Evolutionary conservation across 2,329 filamentous ascomycete species (phyloP), one percentile per base, ranked within the genome.

Genomic region (Pyricularia grisea): DNA sequence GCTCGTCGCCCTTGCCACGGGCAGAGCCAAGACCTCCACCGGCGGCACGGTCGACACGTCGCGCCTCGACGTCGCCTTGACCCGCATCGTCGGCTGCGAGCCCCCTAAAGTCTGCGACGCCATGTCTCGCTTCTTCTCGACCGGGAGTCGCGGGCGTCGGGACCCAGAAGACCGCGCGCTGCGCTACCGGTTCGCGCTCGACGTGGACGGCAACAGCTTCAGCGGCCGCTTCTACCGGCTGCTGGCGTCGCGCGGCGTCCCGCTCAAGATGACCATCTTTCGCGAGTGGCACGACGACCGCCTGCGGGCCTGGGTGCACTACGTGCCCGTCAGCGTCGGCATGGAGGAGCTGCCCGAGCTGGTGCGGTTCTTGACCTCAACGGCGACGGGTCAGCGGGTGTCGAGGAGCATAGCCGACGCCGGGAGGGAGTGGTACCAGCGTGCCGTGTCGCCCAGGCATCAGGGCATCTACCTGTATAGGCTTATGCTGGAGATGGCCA

Each of bases 401-500:
- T 87, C 84, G 0, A 76, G 77, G 27, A 75, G 79, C 27, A 84
- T 90, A 71, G 87, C 87, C 1, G 79, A 83, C 65, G 75, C 78
- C 14, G 86, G 88, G 0, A 79, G 80, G 9, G 78, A 81, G 4
- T 90, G 87, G 88, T 83, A 82, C 66, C 73, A 73, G 0, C 82
- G 79, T 71, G 83, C 83, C 10, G 73, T 90, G 33, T 75, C 87
- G 50, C 84, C 85, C 61, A 81, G 85, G 42, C 87, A 90, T 73
- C 82, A 88, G 73, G 81, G 84, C 33, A 80, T 85, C 1, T 88
- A 88, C 78, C 81, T 85, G 36, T 89, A 89, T 71, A 79, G 88
- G 61, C 74, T 90, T 68, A 71, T 90, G 72, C 73, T 90, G 20
- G 88, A 90, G 79, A 82, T 82, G 55, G 78, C 78, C 14, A 77